phyloP scores from a whole-genome alignment of 169 alveolate species.

The Perkinsus marinus region DNA sequence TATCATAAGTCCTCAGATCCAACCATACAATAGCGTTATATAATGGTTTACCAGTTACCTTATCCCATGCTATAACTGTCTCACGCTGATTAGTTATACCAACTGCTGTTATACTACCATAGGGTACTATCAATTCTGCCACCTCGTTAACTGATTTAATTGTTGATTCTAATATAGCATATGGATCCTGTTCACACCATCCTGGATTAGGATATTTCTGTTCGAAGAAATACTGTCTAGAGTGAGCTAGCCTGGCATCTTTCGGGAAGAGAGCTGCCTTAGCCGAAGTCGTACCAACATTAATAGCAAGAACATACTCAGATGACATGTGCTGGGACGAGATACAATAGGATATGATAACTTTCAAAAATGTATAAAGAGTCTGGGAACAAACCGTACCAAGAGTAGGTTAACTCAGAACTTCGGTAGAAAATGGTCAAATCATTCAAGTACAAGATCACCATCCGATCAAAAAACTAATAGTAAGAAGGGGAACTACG shows the following conservation, averaged over 20 bases:
- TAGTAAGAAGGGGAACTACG: not conserved
- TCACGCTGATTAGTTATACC: slow-evolving; percentile 73
- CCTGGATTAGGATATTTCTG: not conserved
- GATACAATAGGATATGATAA: no score
- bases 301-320: not conserved
- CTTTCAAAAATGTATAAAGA: no score
- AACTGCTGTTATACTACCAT: slow-evolving; percentile 29
- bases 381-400: no score
- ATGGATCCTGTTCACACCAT: slow-evolving; percentile 13
- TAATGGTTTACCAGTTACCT: slow-evolving; percentile 62
- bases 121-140: not conserved
- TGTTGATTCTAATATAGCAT: not conserved
- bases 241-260: slow-evolving; percentile 1
- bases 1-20: slow-evolving; percentile 64
- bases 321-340: not conserved
- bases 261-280: not conserved
- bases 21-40: slow-evolving; percentile 84
- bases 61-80: slow-evolving; percentile 68
- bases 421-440: no score
- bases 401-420: no score
- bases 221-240: slow-evolving; percentile 15
- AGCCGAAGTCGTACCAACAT: not conserved
- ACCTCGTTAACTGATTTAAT: slow-evolving; percentile 15
- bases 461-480: not conserved
- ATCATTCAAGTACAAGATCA: no score